These are phyloP conservation scores for Brachypodium distachyon DNA, from an alignment of 202 grass and related monocot genomes.

Conservation along the genomic window DNA sequence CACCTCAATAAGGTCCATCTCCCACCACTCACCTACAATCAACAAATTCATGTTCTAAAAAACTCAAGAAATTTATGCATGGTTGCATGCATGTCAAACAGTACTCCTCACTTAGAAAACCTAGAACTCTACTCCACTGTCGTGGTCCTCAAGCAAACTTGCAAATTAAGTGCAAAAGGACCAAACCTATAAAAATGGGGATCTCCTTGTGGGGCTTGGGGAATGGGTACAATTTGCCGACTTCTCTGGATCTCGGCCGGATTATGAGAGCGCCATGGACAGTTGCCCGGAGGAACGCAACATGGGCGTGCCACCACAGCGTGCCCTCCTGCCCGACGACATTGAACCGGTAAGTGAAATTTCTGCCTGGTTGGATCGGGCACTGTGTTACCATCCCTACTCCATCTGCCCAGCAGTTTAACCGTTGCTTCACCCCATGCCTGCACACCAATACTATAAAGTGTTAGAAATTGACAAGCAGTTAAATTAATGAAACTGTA, in stretches of 20 bases:
- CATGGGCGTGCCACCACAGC: slow-evolving; percentile 20
- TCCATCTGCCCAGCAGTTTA: slow-evolving; percentile 41
- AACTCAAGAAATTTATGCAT: neutral
- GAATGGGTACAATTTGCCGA: slow-evolving; percentile 16
- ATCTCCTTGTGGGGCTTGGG: slow-evolving; percentile 19
- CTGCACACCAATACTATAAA: too few species aligned
- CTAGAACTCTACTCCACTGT: too few species aligned
- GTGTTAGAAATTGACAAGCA: too few species aligned
- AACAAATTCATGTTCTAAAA: too few species aligned
- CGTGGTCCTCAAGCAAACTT: too few species aligned
- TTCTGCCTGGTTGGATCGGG: slow-evolving; percentile 3
- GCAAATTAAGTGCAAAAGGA: too few species aligned
- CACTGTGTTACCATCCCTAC: too few species aligned
- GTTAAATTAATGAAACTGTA: too few species aligned
- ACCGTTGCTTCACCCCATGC: slow-evolving; percentile 31
- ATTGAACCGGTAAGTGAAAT: slow-evolving; percentile 26
- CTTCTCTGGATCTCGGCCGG: too few species aligned
- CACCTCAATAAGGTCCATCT: neutral
- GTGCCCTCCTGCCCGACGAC: slow-evolving; percentile 33
- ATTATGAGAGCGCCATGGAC: too few species aligned
- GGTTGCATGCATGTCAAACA: too few species aligned
- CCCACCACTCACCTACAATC: neutral
- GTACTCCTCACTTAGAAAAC: too few species aligned
- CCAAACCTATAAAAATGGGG: slow-evolving; percentile 28
- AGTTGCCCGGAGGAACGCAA: neutral